Percentiles rank a stretch among this genome's conserved stretches.
These are phyloP conservation scores for Meyerozyma elateridarum DNA, from an alignment of 1,139 yeast genomes.

Conservation along the genomic window DNA sequence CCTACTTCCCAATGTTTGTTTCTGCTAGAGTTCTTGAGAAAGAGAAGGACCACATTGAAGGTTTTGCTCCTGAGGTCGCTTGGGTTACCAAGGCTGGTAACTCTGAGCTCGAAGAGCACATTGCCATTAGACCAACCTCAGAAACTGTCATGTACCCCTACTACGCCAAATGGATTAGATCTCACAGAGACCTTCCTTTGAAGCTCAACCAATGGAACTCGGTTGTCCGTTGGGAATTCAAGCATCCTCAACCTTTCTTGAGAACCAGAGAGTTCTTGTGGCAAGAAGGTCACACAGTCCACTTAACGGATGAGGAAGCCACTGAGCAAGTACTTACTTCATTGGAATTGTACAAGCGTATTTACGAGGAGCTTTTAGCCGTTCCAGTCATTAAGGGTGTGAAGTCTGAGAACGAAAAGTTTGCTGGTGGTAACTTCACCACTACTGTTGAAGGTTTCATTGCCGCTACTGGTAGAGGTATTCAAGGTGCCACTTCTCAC, in stretches of 20 bases:
- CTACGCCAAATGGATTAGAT: constrained; percentile 98
- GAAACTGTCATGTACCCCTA: constrained; percentile 99
- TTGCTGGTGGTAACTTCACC: constrained; percentile 96
- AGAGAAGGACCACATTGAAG: constrained; percentile 98
- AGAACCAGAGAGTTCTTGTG: constrained; percentile 98
- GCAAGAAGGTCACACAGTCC: constrained; percentile 99
- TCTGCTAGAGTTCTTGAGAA: constrained; percentile 87
- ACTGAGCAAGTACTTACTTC: constrained; percentile 79
- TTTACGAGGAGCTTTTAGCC: constrained; percentile 89
- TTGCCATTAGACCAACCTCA: constrained; percentile 98
- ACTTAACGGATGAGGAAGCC: constrained; percentile 76
- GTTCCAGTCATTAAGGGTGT: constrained; percentile 95
- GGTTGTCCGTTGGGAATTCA: constrained; percentile 99
- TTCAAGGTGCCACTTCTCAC: constrained; percentile 98
- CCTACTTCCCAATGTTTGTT: constrained; percentile 98
- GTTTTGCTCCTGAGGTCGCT: constrained; percentile 99
- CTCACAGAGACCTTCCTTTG: constrained; percentile 96
- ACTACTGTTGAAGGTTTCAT: constrained; percentile 96
- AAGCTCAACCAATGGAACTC: constrained; percentile 99
- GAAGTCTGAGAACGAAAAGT: constrained; percentile 96
- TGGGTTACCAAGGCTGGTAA: constrained; percentile 98
- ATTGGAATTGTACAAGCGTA: constrained; percentile 76
- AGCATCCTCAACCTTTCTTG: constrained; percentile 98
- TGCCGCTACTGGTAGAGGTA: constrained; percentile 98
- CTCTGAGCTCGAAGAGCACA: constrained; percentile 94